Evolutionary conservation across 139 green algal species (phyloP), one percentile per base, ranked within the genome.

Genomic region (Chlamydomonas asymmetrica): DNA sequence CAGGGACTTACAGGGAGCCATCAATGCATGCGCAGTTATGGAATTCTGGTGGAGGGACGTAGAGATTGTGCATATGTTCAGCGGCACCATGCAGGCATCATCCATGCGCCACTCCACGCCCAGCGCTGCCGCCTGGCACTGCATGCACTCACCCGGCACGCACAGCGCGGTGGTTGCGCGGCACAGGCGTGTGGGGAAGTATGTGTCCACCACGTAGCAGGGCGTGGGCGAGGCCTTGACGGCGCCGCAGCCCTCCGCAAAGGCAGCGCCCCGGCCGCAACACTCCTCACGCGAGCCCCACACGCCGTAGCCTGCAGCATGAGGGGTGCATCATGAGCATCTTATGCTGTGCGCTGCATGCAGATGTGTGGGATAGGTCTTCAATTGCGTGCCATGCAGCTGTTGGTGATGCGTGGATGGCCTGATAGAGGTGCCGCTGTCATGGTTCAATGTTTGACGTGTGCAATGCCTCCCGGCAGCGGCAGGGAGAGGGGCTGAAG

Each of bases 151-250:
- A 75, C 68, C 68, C 32, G 56, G 13, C 5, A 5, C 63, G 41
- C 83, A 87, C 6, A 87, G 62, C 4, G 76, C 84, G 56, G 37
- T 59, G 20, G 66, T 79, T 13, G 25, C 8, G 29, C 74, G 63
- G 75, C 80, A 85, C 32, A 80, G 72, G 4, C 80, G 64, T 0
- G 78, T 20, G 22, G 84, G 84, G 48, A 62, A 85, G 78, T 87
- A 85, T 4, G 80, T 84, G 71, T 87, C 84, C 25, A 87, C 80
- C 60, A 89, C 70, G 74, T 67, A 89, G 77, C 84, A 89, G 22
- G 80, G 80, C 63, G 61, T 6, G 4, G 59, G 16, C 16, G 76
- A 57, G 27, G 34, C 13, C 37, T 70, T 66, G 8, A 79, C 35
- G 45, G 63, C 48, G 48, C 38, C 41, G 65, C 84, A 89, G 40